phyloP scores from a whole-genome alignment of 2,329 filamentous ascomycete species.

The Seiridium unicorne region DNA sequence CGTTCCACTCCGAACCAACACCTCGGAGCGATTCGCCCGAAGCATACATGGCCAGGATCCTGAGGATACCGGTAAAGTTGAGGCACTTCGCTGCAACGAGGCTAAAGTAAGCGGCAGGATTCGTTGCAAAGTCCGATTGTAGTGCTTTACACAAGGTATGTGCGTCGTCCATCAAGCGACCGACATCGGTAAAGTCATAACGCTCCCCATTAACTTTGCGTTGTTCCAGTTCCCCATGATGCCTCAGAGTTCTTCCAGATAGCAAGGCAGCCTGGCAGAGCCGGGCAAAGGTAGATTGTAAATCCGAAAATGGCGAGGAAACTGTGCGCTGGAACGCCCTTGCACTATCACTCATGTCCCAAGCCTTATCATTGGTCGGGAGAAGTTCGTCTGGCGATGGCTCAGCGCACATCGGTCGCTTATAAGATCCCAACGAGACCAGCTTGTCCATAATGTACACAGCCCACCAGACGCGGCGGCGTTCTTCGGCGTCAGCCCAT shows the following conservation, averaged over 20 bases:
- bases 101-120: constrained; percentile 11
- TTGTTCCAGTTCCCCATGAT: constrained; percentile 11
- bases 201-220: constrained; percentile 10
- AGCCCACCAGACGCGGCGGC: constrained; percentile 46
- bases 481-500: constrained; percentile 47
- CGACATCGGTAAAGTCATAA: constrained; percentile 15
- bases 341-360: constrained; percentile 36
- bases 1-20: background rate
- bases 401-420: constrained; percentile 34
- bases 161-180: constrained; percentile 14
- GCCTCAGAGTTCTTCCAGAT: constrained; percentile 28
- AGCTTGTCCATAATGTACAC: constrained; percentile 43
- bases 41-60: constrained; percentile 7
- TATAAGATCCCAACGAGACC: constrained; percentile 24
- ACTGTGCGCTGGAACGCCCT: constrained; percentile 27
- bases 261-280: constrained; percentile 39
- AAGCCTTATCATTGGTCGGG: constrained; percentile 36
- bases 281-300: constrained; percentile 48
- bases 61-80: constrained; percentile 11
- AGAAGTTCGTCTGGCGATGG: constrained; percentile 28
- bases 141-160: constrained; percentile 10
- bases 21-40: background rate
- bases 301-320: constrained; percentile 40
- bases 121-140: constrained; percentile 7
- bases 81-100: constrained; percentile 12